Base-by-base conservation (phyloP, 75 land plant genomes). In the Larix kaempferi region DNA sequence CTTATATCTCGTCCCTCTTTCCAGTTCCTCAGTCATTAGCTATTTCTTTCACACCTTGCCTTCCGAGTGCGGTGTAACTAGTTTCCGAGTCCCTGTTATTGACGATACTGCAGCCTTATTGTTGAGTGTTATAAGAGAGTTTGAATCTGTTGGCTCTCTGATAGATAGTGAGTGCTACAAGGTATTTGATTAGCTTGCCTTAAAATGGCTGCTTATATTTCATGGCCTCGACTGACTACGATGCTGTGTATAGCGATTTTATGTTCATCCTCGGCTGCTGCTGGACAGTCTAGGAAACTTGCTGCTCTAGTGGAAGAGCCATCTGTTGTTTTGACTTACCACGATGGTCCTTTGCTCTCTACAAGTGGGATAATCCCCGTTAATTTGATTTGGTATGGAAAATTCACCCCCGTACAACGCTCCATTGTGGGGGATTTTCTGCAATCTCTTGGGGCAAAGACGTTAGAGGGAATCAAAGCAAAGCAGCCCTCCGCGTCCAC, bases 371-470 rank as follows among this genome's bases (percentile, higher is more conserved):
- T 25, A 6, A 74, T 82, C 27, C 8, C 12, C 21, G 57, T 82
- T 4, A 57, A 78, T 69, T 54, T 82, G 2, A n/a, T 82, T 2
- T 82, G 83, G 81, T 82, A 82, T 71, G 83, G 81, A 19, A 21
- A 44, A 1, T 82, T 82, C 65, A 69, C 65, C 3, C 54, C 74
- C 0, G 74, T 54, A 14, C 81, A 82, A 55, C 27, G 71, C 63
- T 54, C 75, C 49, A 79, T 67, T n/a, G 55, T 82, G 4, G 44
- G 2, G 56, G 83, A 82, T 58, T 82, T 78, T 44, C 6, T 82
- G 56, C n/a, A 72, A 17, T 78, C 81, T 6, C 25, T 81, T 26
- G 33, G 25, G 13, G 26, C 59, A 21, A 78, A 58, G 16, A 33
- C 4, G 23, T 7, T 22, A 21, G 25, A 44, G 44, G 69, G 37